These are phyloP conservation scores for Chaetomium strumarium DNA, from an alignment of 2,329 filamentous ascomycete species.

Conservation along the genomic window DNA sequence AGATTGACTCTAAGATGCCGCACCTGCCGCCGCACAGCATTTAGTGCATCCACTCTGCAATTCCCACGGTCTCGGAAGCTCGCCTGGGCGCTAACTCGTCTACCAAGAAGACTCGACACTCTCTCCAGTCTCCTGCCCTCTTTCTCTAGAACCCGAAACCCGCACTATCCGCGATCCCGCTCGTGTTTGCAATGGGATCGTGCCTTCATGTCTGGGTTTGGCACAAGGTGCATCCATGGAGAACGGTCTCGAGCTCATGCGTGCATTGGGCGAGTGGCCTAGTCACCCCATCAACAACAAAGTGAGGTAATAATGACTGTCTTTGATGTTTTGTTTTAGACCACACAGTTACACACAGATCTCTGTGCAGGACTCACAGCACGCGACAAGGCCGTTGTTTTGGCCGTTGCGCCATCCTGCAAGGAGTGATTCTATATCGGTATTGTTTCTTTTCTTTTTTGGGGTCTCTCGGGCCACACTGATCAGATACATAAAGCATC, in stretches of 20 bases:
- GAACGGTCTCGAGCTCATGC: neutral
- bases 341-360: slow-evolving; percentile 9
- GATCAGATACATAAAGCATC: slow-evolving; percentile 13
- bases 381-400: slow-evolving; percentile 3
- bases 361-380: slow-evolving; percentile 1
- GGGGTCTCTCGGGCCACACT: neutral
- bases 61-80: slow-evolving; percentile 21
- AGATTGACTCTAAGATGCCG: slow-evolving; percentile 27
- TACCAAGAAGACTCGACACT: neutral
- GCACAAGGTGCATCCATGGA: neutral
- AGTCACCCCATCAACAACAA: neutral
- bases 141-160: neutral
- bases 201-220: too few species aligned
- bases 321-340: slow-evolving; percentile 2
- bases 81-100: slow-evolving; percentile 11
- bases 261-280: neutral
- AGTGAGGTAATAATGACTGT: neutral
- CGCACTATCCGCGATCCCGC: neutral
- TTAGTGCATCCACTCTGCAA: slow-evolving; percentile 14
- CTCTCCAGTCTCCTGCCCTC: neutral
- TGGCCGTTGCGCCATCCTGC: neutral
- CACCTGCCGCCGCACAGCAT: slow-evolving; percentile 22
- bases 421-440: neutral
- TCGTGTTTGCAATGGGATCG: neutral
- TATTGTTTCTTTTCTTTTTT: neutral